Conservation (phyloP, 2,329 filamentous ascomycete genomes). For the Exophiala sp. region DNA sequence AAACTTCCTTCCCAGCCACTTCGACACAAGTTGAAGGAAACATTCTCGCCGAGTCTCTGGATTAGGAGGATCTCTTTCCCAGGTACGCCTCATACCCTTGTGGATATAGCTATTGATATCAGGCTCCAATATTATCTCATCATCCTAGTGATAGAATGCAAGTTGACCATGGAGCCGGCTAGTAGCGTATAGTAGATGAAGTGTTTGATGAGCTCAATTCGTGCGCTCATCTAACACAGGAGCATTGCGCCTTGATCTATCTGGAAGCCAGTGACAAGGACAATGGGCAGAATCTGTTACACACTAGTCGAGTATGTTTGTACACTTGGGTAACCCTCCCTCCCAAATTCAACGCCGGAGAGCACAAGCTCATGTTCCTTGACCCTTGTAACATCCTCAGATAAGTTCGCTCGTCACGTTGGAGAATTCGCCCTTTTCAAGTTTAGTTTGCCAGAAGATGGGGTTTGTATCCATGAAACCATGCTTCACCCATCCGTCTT, state of each 20-base stretch:
- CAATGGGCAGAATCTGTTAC: conserved; percentile 11
- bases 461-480: conserved; percentile 98
- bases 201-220: too few species aligned
- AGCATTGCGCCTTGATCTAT: neutral
- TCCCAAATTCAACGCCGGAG: conserved; percentile 2
- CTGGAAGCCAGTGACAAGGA: conserved; percentile 11
- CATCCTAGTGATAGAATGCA: too few species aligned
- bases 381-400: conserved; percentile 1
- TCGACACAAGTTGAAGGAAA: too few species aligned
- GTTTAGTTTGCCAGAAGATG: conserved; percentile 99
- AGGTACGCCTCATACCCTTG: too few species aligned
- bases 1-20: too few species aligned
- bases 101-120: too few species aligned
- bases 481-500: conserved; percentile 97
- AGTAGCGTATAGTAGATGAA: too few species aligned
- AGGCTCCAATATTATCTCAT: too few species aligned
- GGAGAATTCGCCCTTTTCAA: conserved; percentile 96
- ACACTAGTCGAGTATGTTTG: conserved; percentile 18
- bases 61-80: too few species aligned
- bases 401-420: conserved; percentile 61
- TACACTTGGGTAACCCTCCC: conserved; percentile 9
- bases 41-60: too few species aligned
- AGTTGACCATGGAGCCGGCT: too few species aligned
- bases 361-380: conserved; percentile 4
- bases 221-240: too few species aligned